Evolutionary conservation across 345 rosid genomes (phyloP), one percentile per base, ranked within the genome.

Genomic region (Heritiera fomes): DNA sequence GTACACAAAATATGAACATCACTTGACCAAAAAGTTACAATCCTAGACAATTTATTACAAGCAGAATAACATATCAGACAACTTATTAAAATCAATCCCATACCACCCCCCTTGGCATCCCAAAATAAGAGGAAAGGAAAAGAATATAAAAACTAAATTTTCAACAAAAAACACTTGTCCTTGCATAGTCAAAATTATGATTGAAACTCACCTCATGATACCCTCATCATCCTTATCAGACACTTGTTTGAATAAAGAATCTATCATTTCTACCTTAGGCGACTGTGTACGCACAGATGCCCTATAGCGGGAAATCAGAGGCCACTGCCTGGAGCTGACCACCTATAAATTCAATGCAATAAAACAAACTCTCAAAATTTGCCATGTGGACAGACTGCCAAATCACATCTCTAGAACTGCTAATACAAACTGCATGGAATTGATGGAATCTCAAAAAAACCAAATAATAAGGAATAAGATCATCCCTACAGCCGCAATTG

Each of bases 261-360:
- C 97, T 15, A 95, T 89, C 97, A 95, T 95, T 85, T 95, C 99
- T 73, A 89, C 87, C 82, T 92, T 93, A 1, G 98, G 90, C 18
- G 96, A 86, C 80, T 93, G 99, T 9, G 98, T 90, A 2, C 99
- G 92, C 7, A 95, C 98, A 77, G 92, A 85, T 67, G 99, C 97
- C 79, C 96, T 88, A 56, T 95, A 93, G 6, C 91, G 89, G 45
- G 97, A 95, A 71, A 93, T 86, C 75, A 90, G 75, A 15, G 99
- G 99, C 97, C 99, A 92, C 38, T 92, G 85, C 83, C 99, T 88
- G 15, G 99, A 93, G 82, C 97, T 90, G 66, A 95, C 98, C 32
- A 88, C 91, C 91, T 88, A 45, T 34, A 76, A 64, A 34, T n/a
- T 38, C 9, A 23, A 28, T 3, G 49, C 52, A 67, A n/a, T n/a